phyloP scores from a whole-genome alignment of 306 rosid species.

The Fragaria iinumae region DNA sequence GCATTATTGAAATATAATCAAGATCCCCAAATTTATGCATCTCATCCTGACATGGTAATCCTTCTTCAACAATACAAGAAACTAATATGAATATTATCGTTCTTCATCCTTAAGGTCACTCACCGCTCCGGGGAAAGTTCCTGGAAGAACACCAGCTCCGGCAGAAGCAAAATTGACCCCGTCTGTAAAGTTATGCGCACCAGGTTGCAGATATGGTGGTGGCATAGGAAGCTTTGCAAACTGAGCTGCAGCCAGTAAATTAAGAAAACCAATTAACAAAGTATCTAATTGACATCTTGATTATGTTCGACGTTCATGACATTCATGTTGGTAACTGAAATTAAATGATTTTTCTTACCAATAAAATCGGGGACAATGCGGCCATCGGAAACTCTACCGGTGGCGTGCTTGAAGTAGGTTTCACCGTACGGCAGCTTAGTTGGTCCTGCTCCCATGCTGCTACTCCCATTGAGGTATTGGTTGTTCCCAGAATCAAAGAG shows the following conservation, averaged over 20 bases:
- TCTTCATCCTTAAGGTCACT: neutral
- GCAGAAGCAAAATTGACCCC: constrained; percentile 71
- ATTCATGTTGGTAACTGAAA: neutral
- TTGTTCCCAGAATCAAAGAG: constrained; percentile 45
- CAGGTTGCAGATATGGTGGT: constrained; percentile 48
- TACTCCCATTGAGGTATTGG: constrained; percentile 41
- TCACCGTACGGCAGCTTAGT: constrained; percentile 39
- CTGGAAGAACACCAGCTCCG: constrained; percentile 52
- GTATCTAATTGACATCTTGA: neutral
- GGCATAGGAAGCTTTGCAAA: constrained; percentile 48
- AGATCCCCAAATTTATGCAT: neutral
- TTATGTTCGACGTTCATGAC: neutral
- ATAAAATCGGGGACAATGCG: constrained; percentile 45
- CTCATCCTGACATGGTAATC: neutral
- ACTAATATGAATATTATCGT: neutral
- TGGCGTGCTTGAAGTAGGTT: constrained; percentile 35
- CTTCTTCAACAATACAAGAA: neutral
- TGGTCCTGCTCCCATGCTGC: neutral
- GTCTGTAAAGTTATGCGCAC: constrained; percentile 24
- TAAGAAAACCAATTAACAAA: neutral
- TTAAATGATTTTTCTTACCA: constrained; percentile 7
- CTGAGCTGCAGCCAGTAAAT: constrained; percentile 41
- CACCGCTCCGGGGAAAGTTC: neutral
- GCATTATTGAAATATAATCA: neutral
- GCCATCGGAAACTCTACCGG: constrained; percentile 44